These are phyloP conservation scores for Fusarium citri DNA, from an alignment of 2,329 filamentous ascomycete species.

Conservation along the genomic window DNA sequence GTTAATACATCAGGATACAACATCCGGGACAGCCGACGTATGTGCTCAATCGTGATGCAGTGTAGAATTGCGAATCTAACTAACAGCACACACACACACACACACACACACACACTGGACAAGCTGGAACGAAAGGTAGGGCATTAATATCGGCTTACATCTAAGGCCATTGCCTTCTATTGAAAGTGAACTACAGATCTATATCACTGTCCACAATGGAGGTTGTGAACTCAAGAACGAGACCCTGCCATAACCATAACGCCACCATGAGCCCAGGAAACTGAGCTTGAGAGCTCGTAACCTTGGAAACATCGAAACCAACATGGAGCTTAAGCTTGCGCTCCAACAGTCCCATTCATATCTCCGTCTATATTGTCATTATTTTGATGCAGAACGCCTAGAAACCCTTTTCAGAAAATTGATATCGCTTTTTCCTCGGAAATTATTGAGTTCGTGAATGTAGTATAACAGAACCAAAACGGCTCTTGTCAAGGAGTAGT, in stretches of 20 bases:
- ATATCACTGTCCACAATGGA: not conserved
- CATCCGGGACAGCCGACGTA: not conserved
- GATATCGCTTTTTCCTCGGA: constrained; percentile 22
- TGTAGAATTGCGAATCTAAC: not conserved
- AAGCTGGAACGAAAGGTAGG: not conserved
- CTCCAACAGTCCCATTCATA: constrained; percentile 7
- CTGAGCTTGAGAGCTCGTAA: not conserved
- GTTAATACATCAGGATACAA: constrained; percentile 19
- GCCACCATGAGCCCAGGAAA: not conserved
- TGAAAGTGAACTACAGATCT: constrained; percentile 13
- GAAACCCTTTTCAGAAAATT: not conserved
- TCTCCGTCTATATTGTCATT: constrained; percentile 19
- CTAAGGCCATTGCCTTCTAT: constrained; percentile 18
- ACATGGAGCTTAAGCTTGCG: constrained; percentile 22
- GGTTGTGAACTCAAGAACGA: not conserved
- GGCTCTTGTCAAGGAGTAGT: not conserved
- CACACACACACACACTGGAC: not conserved
- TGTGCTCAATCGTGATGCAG: not conserved
- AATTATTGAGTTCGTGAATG: constrained; percentile 22
- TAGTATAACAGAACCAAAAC: not conserved
- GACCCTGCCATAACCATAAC: constrained; percentile 7
- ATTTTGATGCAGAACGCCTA: constrained; percentile 25
- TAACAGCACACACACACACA: not conserved
- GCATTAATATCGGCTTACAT: constrained; percentile 8
- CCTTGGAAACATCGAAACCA: not conserved